Percentiles rank a stretch among this genome's conserved stretches.
Conservation (phyloP, 331 rosid genomes). For the Stylosanthes scabra region DNA sequence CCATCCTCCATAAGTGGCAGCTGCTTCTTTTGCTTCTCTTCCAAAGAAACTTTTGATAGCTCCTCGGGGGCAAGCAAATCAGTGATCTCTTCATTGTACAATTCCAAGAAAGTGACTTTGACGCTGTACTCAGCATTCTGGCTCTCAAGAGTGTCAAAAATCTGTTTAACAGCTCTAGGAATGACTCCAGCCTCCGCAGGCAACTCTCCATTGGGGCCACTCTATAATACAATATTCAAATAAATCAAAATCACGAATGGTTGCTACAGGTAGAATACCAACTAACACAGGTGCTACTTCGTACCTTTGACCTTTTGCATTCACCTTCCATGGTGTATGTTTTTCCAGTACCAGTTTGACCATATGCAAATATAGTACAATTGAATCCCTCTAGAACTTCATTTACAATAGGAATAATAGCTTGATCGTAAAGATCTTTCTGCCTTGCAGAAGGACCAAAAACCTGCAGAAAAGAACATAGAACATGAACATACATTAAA, state of each 20-base stretch:
- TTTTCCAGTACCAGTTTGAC: constrained; percentile 96
- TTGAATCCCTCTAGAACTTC: constrained; percentile 93
- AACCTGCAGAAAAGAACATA: constrained; percentile 46
- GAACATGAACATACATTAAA: neutral
- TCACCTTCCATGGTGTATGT: constrained; percentile 98
- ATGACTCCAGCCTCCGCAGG: constrained; percentile 89
- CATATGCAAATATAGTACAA: constrained; percentile 95
- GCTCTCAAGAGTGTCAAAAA: constrained; percentile 88
- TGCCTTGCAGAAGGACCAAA: constrained; percentile 84
- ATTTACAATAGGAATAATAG: constrained; percentile 83
- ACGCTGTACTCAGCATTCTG: constrained; percentile 92
- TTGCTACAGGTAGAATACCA: neutral
- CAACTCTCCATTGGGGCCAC: constrained; percentile 88
- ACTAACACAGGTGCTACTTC: neutral
- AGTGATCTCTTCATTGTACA: constrained; percentile 90
- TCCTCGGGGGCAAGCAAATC: constrained; percentile 96
- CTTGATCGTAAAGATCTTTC: constrained; percentile 80
- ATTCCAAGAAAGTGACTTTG: constrained; percentile 85
- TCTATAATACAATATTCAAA: constrained; percentile 43
- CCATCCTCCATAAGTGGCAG: constrained; percentile 97
- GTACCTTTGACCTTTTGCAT: constrained; percentile 83
- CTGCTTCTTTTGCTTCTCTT: constrained; percentile 87
- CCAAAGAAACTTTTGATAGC: constrained; percentile 58
- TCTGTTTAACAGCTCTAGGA: constrained; percentile 88
- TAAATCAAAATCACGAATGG: neutral